Evolutionary conservation across 495 filamentous ascomycete species (phyloP).

Genomic region (Aspergillus carlsbadensis): DNA sequence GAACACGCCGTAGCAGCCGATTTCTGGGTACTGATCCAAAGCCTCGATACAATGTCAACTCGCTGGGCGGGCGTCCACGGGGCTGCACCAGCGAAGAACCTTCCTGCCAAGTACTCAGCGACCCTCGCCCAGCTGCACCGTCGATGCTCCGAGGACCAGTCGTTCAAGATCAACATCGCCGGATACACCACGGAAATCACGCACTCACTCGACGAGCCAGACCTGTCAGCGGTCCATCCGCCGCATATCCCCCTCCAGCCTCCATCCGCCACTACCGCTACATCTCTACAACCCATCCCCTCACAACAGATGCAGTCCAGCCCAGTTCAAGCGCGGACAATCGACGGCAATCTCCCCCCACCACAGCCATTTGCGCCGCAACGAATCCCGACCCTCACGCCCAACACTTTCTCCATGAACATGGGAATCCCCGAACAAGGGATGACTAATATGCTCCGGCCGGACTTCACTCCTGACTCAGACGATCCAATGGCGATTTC

Average conservation of each 20-base stretch:
- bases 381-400: not conserved
- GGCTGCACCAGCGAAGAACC: not conserved
- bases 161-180: not conserved
- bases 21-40: conserved; percentile 30
- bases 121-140: conserved; percentile 3
- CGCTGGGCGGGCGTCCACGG: conserved; percentile 21
- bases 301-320: not conserved
- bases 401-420: not conserved
- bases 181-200: conserved; percentile 3
- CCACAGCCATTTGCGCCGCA: not conserved
- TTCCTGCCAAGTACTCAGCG: conserved; percentile 5
- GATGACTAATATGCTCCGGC: not conserved
- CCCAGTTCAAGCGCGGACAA: too few relatives aligned
- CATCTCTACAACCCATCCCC: not conserved
- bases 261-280: not conserved
- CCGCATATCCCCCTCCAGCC: not conserved
- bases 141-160: not conserved
- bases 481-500: conserved; percentile 34
- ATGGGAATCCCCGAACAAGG: not conserved
- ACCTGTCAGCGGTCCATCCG: too few relatives aligned
- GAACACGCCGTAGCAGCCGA: conserved; percentile 22
- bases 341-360: too few relatives aligned
- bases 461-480: not conserved
- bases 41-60: conserved; percentile 30
- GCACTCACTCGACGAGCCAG: not conserved